phyloP scores from a whole-genome alignment of 345 rosid species.

The Bruguiera sexangula region DNA sequence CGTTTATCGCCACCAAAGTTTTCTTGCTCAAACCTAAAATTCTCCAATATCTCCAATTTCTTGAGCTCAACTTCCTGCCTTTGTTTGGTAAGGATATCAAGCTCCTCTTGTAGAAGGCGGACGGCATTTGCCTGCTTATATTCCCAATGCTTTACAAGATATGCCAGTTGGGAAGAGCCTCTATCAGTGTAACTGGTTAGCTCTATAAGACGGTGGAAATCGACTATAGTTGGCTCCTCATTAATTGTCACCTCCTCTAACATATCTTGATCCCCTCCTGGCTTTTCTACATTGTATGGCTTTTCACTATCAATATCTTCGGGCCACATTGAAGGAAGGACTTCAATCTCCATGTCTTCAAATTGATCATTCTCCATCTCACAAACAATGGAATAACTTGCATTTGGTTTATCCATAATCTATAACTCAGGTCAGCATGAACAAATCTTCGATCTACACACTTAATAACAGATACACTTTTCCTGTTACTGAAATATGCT shows the following conservation, averaged over 20 bases:
- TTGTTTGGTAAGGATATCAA: slow-evolving; percentile 66
- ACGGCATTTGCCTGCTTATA: slow-evolving; percentile 74
- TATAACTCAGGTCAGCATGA: background rate
- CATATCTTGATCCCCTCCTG: slow-evolving; percentile 77
- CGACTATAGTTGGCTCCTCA: slow-evolving; percentile 53
- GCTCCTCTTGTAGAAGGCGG: slow-evolving; percentile 76
- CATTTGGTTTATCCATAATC: slow-evolving; percentile 12
- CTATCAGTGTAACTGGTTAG: slow-evolving; percentile 56
- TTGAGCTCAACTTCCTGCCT: slow-evolving; percentile 81
- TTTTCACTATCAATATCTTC: slow-evolving; percentile 76
- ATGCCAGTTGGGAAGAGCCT: slow-evolving; percentile 78
- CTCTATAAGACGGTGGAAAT: slow-evolving; percentile 58
- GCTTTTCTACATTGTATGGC: slow-evolving; percentile 81
- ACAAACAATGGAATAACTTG: slow-evolving; percentile 30
- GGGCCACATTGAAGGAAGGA: slow-evolving; percentile 91
- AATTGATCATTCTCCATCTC: slow-evolving; percentile 60
- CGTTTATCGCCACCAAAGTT: slow-evolving; percentile 51
- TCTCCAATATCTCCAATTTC: slow-evolving; percentile 80
- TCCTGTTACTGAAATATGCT: no score
- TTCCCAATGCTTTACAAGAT: slow-evolving; percentile 86
- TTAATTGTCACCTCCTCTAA: slow-evolving; percentile 71
- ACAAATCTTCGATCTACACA: background rate
- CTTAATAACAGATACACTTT: background rate
- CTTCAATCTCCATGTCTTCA: slow-evolving; percentile 85
- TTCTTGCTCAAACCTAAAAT: slow-evolving; percentile 72